These are phyloP conservation scores for Botrytis fragariae DNA, from an alignment of 2,329 filamentous ascomycete species.

Conservation along the genomic window DNA sequence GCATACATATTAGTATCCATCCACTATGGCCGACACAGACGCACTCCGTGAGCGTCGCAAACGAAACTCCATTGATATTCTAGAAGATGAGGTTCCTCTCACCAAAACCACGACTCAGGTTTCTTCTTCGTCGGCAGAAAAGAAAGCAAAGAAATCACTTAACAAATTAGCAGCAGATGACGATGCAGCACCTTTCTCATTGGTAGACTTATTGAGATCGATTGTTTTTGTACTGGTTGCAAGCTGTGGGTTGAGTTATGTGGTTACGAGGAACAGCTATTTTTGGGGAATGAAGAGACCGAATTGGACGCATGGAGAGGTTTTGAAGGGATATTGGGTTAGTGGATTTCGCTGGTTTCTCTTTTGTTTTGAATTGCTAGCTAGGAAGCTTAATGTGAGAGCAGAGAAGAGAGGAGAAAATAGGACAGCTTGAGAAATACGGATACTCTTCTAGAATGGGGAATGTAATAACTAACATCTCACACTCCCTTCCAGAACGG, in stretches of 20 bases:
- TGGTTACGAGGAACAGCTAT: constrained; percentile 36
- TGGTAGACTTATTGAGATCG: constrained; percentile 33
- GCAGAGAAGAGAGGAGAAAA: neutral
- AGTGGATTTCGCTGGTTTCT: neutral
- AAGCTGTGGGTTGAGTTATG: constrained; percentile 33
- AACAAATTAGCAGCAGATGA: constrained; percentile 29
- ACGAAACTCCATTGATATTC: neutral
- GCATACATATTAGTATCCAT: neutral
- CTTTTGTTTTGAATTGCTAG: neutral
- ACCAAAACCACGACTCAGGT: neutral
- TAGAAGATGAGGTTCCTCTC: neutral
- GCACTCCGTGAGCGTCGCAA: constrained; percentile 14
- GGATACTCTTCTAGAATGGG: neutral
- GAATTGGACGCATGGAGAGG: constrained; percentile 28
- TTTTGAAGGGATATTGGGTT: constrained; percentile 33
- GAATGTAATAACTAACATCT: neutral
- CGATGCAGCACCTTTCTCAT: constrained; percentile 30
- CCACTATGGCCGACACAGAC: constrained; percentile 7
- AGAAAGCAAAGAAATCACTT: constrained; percentile 9
- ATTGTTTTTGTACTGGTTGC: constrained; percentile 34
- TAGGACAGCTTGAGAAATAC: neutral
- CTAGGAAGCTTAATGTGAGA: neutral
- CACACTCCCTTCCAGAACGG: constrained; percentile 43
- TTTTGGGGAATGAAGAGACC: constrained; percentile 34
- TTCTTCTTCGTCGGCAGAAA: neutral